Evolutionary conservation across 2,329 filamentous ascomycete genomes (phyloP).

Genomic region (Fusarium dlaminii): DNA sequence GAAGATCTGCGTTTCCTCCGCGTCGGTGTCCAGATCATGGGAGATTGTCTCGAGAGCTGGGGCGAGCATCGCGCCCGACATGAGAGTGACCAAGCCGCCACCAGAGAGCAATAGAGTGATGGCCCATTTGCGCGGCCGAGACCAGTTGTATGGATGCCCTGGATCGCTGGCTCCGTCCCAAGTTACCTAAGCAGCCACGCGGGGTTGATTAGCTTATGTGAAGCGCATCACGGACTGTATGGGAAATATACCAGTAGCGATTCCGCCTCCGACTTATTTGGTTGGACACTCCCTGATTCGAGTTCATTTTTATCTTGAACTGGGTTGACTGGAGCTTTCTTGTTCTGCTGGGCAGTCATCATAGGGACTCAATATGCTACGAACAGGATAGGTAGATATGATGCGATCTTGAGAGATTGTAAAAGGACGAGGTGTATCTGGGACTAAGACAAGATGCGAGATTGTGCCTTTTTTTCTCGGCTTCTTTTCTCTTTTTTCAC

Average conservation of each 20-base stretch:
- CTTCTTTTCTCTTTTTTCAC: rapidly evolving
- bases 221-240: background rate
- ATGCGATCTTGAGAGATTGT: background rate
- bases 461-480: background rate
- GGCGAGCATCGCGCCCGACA: background rate
- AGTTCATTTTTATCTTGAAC: background rate
- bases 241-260: background rate
- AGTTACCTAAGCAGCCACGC: background rate
- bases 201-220: background rate
- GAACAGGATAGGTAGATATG: background rate
- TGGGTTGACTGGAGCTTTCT: background rate
- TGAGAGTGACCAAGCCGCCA: background rate
- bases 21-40: background rate
- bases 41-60: background rate
- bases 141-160: background rate
- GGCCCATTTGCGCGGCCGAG: background rate
- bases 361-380: background rate
- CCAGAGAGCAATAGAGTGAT: background rate
- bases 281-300: background rate
- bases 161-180: background rate
- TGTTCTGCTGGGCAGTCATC: background rate
- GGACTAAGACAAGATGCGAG: background rate
- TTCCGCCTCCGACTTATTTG: background rate
- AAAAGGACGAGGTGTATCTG: background rate
- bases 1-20: background rate